A percentile compares a stretch with the other conserved stretches of the same genome.
phyloP scores from a whole-genome alignment of 352 stramenopile species.

The Phytophthora gonapodyides region DNA sequence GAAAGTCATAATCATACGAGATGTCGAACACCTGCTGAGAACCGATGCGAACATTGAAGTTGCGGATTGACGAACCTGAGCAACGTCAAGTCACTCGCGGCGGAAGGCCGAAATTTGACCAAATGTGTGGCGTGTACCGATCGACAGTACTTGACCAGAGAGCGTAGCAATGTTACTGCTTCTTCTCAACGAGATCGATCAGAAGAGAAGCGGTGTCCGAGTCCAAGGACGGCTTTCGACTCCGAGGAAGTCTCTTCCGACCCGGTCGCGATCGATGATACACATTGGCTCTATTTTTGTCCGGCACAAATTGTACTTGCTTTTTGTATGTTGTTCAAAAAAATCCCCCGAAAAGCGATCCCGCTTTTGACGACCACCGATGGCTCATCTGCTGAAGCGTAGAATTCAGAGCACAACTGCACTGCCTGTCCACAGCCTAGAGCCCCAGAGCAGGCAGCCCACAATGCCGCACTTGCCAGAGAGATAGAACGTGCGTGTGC shows the following conservation, averaged over 20 bases:
- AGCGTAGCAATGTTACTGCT: constrained; percentile 1
- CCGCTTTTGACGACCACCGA: not conserved
- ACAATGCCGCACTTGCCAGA: not conserved
- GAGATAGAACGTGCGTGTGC: not conserved
- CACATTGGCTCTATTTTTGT: constrained; percentile 18
- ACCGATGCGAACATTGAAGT: too few species aligned
- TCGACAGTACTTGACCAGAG: not conserved
- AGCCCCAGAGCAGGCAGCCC: not conserved
- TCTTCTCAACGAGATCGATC: too few species aligned
- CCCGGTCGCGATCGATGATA: too few species aligned
- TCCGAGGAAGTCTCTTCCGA: too few species aligned
- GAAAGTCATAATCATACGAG: too few species aligned
- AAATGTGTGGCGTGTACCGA: not conserved
- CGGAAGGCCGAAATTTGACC: constrained; percentile 5
- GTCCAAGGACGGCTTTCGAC: too few species aligned
- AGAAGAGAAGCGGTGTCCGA: too few species aligned
- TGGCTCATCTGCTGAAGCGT: constrained; percentile 26
- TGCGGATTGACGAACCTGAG: too few species aligned
- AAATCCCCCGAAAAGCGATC: constrained; percentile 19
- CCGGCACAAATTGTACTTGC: not conserved
- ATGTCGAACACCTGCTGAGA: too few species aligned
- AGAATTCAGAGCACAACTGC: too few species aligned
- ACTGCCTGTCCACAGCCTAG: not conserved
- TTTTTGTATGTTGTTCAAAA: not conserved
- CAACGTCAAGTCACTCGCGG: constrained; percentile 12